These are phyloP conservation scores for Zygotorulaspora florentina DNA, from an alignment of 805 yeast genomes.

Conservation along the genomic window DNA sequence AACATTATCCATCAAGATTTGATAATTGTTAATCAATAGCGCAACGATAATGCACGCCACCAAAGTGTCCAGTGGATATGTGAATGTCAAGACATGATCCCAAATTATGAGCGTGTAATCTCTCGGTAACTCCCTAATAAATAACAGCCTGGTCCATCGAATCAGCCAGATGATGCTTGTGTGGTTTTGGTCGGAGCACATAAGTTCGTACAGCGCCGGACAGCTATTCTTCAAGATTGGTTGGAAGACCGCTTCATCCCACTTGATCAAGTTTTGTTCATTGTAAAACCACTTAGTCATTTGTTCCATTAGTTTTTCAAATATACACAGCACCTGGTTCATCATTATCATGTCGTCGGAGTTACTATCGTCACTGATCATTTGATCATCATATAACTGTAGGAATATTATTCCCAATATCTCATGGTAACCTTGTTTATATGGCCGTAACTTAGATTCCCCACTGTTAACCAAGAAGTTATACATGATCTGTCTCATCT, in stretches of 20 bases:
- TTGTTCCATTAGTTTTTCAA: slow-evolving; percentile 27
- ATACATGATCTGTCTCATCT: slow-evolving; percentile 27
- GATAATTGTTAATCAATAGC: slow-evolving; percentile 20
- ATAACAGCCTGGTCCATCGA: slow-evolving; percentile 32
- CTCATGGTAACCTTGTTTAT: slow-evolving; percentile 35
- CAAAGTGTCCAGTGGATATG: slow-evolving; percentile 22
- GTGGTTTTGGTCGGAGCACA: slow-evolving; percentile 14
- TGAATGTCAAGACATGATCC: slow-evolving; percentile 31
- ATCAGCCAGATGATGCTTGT: slow-evolving; percentile 32
- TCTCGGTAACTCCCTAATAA: slow-evolving; percentile 29
- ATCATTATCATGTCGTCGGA: slow-evolving; percentile 5
- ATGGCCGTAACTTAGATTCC: slow-evolving; percentile 6
- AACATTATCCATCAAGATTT: slow-evolving; percentile 14
- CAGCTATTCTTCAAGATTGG: slow-evolving; percentile 21
- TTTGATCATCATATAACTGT: slow-evolving; percentile 18
- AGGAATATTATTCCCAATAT: slow-evolving; percentile 28
- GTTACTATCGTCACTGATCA: slow-evolving; percentile 1
- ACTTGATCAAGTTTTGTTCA: slow-evolving; percentile 23
- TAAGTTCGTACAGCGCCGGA: slow-evolving; percentile 15
- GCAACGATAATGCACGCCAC: slow-evolving; percentile 25
- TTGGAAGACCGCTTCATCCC: slow-evolving; percentile 24
- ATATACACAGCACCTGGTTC: slow-evolving; percentile 22
- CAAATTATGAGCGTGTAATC: slow-evolving; percentile 26
- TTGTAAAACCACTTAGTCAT: slow-evolving; percentile 26
- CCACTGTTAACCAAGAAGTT: slow-evolving; percentile 17